Base-by-base conservation (phyloP, 2,329 filamentous ascomycete species). In the Sarocladium kiliense region DNA sequence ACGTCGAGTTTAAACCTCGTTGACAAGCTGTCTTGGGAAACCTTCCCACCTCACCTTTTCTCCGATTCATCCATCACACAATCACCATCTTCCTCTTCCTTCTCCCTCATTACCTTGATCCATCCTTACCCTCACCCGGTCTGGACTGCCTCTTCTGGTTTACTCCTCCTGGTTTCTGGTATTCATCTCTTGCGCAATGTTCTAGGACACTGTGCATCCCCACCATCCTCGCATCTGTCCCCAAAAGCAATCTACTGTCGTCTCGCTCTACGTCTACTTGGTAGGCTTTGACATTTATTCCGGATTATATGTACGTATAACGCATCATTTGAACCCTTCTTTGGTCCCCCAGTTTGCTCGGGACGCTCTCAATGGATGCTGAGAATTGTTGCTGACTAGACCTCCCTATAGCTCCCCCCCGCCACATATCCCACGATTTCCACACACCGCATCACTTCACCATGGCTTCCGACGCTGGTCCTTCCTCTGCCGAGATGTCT, bases 401-500 rank as follows among this genome's bases (percentile, higher is more conserved):
- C 10, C 25, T 6, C 18, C 53, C n/a, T n/a, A 44, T 32, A 53
- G 50, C 51, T 50, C 16, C 16, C 18, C 41, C 42, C 49, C 26
- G 39, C 59, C 27, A 57, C 50, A 57, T 54, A 47, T 44, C 36
- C 16, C 36, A 55, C 58, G 57, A 53, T 39, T 54, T 53, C 54
- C 57, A 63, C 30, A 34, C 56, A 56, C 54, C 47, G 50, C 34
- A 57, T 39, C 49, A n/a, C 39, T 54, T 56, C 59, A 71, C 55
- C 64, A 79, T 79, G 77, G 69, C 76, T 60, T 70, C 75, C 54
- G 60, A 64, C 42, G 19, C 61, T 51, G 56, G 55, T 45, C 61
- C 58, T 58, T 67, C 68, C 60, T 58, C 68, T 61, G 70, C 73
- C 54, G 75, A 79, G 68, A 71, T 76, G 57, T 81, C 80, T 57